A percentile compares a stretch with the other conserved stretches of the same genome.
Conservation (phyloP, 2,329 filamentous ascomycete genomes). For the Thielaviopsis cerberus region DNA sequence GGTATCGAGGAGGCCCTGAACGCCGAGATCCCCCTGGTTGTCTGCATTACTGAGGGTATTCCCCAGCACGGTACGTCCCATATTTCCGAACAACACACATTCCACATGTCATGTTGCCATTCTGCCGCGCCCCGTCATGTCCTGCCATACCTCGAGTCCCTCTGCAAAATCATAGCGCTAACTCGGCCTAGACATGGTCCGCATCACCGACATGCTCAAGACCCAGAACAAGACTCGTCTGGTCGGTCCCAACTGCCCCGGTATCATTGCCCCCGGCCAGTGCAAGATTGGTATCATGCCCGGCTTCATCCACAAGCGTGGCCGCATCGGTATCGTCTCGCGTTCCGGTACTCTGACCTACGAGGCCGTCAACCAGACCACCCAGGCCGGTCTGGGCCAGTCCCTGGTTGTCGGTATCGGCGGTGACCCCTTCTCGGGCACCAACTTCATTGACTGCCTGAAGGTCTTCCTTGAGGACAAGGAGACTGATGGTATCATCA, state of each 20-base stretch:
- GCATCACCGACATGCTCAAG: constrained; percentile 95
- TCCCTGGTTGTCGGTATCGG: constrained; percentile 96
- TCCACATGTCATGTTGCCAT: constrained; percentile 5
- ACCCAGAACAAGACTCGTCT: constrained; percentile 92
- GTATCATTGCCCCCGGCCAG: constrained; percentile 85
- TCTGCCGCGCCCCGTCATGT: too few relatives aligned
- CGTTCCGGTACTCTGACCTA: constrained; percentile 96
- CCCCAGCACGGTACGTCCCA: constrained; percentile 70
- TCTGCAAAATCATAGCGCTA: background rate
- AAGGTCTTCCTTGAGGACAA: constrained; percentile 89
- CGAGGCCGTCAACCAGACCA: constrained; percentile 99
- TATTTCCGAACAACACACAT: background rate
- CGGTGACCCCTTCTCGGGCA: constrained; percentile 94
- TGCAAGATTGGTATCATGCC: constrained; percentile 99
- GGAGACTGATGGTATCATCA: constrained; percentile 97
- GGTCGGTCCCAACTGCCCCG: constrained; percentile 94
- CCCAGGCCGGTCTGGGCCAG: constrained; percentile 87
- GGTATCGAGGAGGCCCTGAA: constrained; percentile 92
- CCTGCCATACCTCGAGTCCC: background rate
- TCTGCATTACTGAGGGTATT: constrained; percentile 96
- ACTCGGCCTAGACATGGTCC: constrained; percentile 65
- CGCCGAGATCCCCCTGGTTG: constrained; percentile 84
- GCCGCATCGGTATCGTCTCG: constrained; percentile 94
- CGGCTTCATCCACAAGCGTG: constrained; percentile 98
- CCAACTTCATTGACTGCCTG: constrained; percentile 99